Conservation (phyloP, 176 grass and related monocot genomes). For the Ensete ventricosum region DNA sequence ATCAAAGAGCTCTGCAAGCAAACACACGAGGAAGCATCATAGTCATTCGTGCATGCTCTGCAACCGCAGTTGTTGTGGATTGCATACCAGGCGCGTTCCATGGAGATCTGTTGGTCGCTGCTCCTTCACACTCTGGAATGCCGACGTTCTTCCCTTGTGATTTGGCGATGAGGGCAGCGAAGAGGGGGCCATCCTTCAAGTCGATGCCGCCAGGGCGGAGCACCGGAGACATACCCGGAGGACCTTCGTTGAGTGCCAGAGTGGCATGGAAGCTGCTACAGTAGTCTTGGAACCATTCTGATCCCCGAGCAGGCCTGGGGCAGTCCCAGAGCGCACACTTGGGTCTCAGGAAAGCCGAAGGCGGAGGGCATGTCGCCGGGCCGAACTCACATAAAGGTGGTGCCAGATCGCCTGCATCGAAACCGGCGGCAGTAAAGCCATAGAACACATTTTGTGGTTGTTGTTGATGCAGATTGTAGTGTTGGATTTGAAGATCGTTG, state of each 20-base stretch:
- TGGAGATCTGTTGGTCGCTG: slow-evolving; percentile 14
- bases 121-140: slow-evolving; percentile 19
- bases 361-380: slow-evolving; percentile 13
- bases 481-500: background rate
- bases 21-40: background rate
- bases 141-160: slow-evolving; percentile 16
- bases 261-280: slow-evolving; percentile 24
- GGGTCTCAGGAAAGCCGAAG: slow-evolving; percentile 14
- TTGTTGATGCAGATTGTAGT: background rate
- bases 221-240: slow-evolving; percentile 19
- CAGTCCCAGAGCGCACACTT: slow-evolving; percentile 25
- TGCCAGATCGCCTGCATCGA: background rate
- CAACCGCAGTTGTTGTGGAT: background rate
- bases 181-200: slow-evolving; percentile 17
- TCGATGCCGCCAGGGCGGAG: slow-evolving; percentile 17
- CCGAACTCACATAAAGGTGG: slow-evolving; percentile 2
- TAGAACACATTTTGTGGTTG: background rate
- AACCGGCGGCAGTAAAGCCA: background rate
- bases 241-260: slow-evolving; percentile 13
- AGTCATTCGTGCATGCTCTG: too few species aligned
- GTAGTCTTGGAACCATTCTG: slow-evolving; percentile 13
- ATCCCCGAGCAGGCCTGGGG: slow-evolving; percentile 18
- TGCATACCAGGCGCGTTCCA: slow-evolving; percentile 20
- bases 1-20: slow-evolving; percentile 18
- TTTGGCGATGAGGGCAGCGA: slow-evolving; percentile 17